phyloP scores from a whole-genome alignment of 495 filamentous ascomycete genomes.

The Talaromyces wortmannii region DNA sequence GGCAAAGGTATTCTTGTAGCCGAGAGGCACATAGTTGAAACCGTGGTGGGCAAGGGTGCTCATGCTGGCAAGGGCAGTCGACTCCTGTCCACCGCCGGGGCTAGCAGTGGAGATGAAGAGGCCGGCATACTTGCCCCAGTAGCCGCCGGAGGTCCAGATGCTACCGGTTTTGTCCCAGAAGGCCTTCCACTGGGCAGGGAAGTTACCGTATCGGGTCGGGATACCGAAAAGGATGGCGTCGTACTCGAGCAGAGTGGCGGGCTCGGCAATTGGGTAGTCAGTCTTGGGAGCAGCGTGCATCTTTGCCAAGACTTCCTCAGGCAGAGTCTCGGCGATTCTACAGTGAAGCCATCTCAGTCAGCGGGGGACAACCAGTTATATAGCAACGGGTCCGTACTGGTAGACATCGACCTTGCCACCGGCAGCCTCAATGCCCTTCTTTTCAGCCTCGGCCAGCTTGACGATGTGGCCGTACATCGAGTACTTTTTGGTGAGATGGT shows the following conservation, averaged over 20 bases:
- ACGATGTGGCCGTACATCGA: slow-evolving; percentile 93
- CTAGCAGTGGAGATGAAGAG: slow-evolving; percentile 82
- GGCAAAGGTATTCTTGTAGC: slow-evolving; percentile 76
- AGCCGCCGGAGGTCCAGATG: slow-evolving; percentile 65
- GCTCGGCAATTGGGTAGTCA: slow-evolving; percentile 60
- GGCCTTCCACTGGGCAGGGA: slow-evolving; percentile 91
- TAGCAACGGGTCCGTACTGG: slow-evolving; percentile 51
- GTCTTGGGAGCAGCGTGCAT: slow-evolving; percentile 85
- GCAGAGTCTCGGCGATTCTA: slow-evolving; percentile 81
- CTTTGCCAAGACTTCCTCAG: slow-evolving; percentile 71
- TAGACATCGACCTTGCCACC: slow-evolving; percentile 73
- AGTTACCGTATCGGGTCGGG: slow-evolving; percentile 97
- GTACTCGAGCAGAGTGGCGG: slow-evolving; percentile 63
- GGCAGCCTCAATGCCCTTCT: slow-evolving; percentile 81
- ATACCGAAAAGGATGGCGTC: slow-evolving; percentile 93
- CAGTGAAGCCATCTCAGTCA: background rate
- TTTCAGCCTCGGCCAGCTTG: slow-evolving; percentile 81
- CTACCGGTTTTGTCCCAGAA: slow-evolving; percentile 81
- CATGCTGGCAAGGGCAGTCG: slow-evolving; percentile 73
- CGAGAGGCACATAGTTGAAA: slow-evolving; percentile 90
- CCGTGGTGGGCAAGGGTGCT: slow-evolving; percentile 91
- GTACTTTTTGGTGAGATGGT: slow-evolving; percentile 50
- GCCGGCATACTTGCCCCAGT: slow-evolving; percentile 87
- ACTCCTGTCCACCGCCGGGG: slow-evolving; percentile 88
- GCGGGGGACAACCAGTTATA: no score